Base-by-base conservation (phyloP, 495 filamentous ascomycete species). In the Cercophora scortea region DNA sequence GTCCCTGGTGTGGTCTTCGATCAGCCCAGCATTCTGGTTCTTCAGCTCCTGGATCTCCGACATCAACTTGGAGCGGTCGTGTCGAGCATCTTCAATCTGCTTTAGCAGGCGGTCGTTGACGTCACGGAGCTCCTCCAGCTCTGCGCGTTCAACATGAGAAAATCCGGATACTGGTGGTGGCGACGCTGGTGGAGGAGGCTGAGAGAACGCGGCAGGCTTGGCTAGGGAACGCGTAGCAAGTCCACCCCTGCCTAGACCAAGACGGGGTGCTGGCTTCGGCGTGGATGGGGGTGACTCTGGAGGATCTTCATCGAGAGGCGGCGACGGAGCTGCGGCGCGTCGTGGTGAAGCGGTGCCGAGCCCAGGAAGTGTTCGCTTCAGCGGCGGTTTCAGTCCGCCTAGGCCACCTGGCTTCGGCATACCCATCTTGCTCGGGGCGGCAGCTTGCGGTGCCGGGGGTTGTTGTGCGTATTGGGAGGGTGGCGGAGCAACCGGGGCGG, bases 1-100 rank as follows among this genome's bases (percentile, higher is more conserved):
- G 63, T 97, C 93, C 47, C 92, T 76, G 2, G 94, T 99, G 61
- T 96, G 92, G 59, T 97, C 93, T 71, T 99, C 94, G 47, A 97
- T 97, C 13, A 97, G 77, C 57, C 95, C 86, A 13, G 94, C 93
- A 59, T 99, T 97, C 61, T 96, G 87, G 57, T 95, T 90, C 66
- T 92, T 89, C 2, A 96, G 76, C 63, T 96, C 91, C 48, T 87
- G 84, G 44, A 96, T 80, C 55, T 92, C 86, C 0, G 86, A 90
- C 41, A 76, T 78, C 9, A 92, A 73, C 54, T 81, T 87, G 15
- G 82, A 77, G 42, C 87, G 83, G 41, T 94, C 88, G 25, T 83
- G 74, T 15, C 86, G 83, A 47, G 89, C 71, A 15, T 96, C 90
- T 42, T 93, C 87, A 39, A 81, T 76, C 47, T 81, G 77, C 53